Evolutionary conservation across 192 early-diverging fungal genomes (phyloP), one percentile per base, ranked within the genome.

Genomic region (Phlyctochytrium planicorne): DNA sequence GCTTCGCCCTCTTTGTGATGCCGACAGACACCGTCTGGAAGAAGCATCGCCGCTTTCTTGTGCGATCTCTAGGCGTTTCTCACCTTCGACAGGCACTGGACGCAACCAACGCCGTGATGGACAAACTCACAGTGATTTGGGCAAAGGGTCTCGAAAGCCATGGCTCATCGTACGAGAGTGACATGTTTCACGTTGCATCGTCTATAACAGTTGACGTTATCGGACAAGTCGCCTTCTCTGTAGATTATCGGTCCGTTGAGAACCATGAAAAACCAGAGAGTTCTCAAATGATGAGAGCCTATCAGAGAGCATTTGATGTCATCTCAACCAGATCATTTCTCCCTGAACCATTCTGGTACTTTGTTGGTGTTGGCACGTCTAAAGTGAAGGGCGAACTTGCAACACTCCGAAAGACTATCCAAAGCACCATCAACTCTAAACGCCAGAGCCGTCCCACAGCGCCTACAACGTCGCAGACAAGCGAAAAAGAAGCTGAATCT

Each of bases 31-130:
- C 69, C 2, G 23, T 34, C 16, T 84, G 82, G 82, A 80, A 80
- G 59, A 59, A 68, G n/a, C 82, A 84, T 65, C 72, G 82, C 29
- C 82, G 82, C 36, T 65, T 73, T 30, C 63, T 84, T 4, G 75
- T 77, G 64, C 82, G 80, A 3, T 80, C 74, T 6, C 82, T 84
- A 69, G 75, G 74, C 1, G 80, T 80, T 27, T 27, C 35, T 23
- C 77, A 82, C 33, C 57, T 84, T 40, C 67, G 73, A 10, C 60
- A 77, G 34, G 72, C 69, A 12, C 25, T 47, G 2, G 34, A 68
- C 0, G 79, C 52, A 0, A 37, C 72, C 30, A 30, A 35, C 0
- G 59, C 40, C 4, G 14, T 60, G 6, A 33, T 60, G 20, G 61
- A 40, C 34, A 34, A 64, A 10, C 56, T 75, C 10, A 27, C 33